Evolutionary conservation across 345 rosid genomes (phyloP).

Genomic region (Brassica carinata): DNA sequence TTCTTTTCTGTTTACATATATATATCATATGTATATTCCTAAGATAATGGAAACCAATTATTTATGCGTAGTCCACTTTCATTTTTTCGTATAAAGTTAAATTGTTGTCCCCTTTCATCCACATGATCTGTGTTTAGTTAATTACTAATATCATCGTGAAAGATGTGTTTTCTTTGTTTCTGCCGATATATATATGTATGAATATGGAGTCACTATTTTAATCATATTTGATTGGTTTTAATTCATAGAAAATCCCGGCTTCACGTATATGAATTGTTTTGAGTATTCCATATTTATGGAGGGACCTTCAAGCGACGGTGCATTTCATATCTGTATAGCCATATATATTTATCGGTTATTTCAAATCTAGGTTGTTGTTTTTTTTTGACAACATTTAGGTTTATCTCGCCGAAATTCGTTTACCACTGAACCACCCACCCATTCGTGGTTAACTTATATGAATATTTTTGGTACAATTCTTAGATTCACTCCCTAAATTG

Average conservation of each 20-base stretch:
- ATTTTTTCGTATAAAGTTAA: neutral
- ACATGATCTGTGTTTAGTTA: slow-evolving; percentile 18
- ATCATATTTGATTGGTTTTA: neutral
- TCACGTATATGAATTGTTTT: slow-evolving; percentile 7
- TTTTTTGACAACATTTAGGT: too few relatives aligned
- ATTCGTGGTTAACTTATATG: too few relatives aligned
- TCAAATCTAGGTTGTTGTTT: too few relatives aligned
- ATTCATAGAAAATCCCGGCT: neutral
- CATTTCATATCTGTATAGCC: too few relatives aligned
- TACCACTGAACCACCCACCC: too few relatives aligned
- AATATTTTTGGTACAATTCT: too few relatives aligned
- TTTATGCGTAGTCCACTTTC: neutral
- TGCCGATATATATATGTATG: neutral
- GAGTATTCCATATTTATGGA: too few relatives aligned
- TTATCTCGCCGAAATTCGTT: too few relatives aligned
- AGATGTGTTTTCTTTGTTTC: neutral
- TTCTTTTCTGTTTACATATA: neutral
- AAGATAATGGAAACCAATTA: slow-evolving; percentile 14
- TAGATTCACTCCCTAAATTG: too few relatives aligned
- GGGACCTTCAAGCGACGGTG: too few relatives aligned
- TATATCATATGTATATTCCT: neutral
- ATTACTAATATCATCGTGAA: slow-evolving; percentile 18
- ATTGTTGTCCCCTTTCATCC: slow-evolving; percentile 24
- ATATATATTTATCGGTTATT: too few relatives aligned
- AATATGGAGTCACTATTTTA: neutral